Percentiles rank a stretch among this genome's conserved stretches.
phyloP scores from a whole-genome alignment of 345 rosid genomes.

The Euphorbia pulcherrima region DNA sequence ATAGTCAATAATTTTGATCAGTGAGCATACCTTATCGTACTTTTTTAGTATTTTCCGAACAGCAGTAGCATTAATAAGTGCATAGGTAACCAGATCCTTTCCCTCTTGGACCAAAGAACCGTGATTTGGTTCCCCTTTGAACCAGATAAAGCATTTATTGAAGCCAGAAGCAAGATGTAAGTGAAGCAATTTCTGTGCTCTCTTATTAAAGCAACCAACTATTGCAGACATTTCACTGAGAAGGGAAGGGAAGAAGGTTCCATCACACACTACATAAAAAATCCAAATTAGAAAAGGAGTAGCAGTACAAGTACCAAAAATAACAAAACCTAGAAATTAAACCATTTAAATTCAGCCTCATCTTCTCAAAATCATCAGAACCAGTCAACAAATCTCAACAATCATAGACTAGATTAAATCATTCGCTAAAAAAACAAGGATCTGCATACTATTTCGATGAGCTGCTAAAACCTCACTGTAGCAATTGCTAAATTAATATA shows the following conservation, averaged over 20 bases:
- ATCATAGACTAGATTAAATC: background rate
- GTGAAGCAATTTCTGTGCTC: conserved; percentile 82
- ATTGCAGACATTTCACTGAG: conserved; percentile 73
- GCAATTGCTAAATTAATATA: too few relatives aligned
- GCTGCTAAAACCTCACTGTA: too few relatives aligned
- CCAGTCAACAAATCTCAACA: background rate
- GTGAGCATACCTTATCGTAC: conserved; percentile 68
- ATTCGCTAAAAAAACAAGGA: too few relatives aligned
- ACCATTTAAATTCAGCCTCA: background rate
- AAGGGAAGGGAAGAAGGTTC: conserved; percentile 88
- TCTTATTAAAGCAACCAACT: conserved; percentile 73
- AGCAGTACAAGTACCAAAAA: background rate
- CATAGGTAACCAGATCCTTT: conserved; percentile 76
- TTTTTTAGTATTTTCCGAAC: conserved; percentile 87
- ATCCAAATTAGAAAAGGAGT: conserved; percentile 3
- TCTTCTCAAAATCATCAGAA: background rate
- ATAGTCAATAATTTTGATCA: background rate
- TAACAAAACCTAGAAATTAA: background rate
- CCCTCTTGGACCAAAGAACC: conserved; percentile 70
- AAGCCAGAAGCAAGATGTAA: conserved; percentile 80
- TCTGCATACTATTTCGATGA: too few relatives aligned
- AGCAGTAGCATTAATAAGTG: conserved; percentile 76
- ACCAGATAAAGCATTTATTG: conserved; percentile 61
- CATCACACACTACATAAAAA: conserved; percentile 68
- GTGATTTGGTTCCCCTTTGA: conserved; percentile 55